These are phyloP conservation scores for Penstemon eatonii DNA, from an alignment of 257 asterid genomes.

Conservation along the genomic window DNA sequence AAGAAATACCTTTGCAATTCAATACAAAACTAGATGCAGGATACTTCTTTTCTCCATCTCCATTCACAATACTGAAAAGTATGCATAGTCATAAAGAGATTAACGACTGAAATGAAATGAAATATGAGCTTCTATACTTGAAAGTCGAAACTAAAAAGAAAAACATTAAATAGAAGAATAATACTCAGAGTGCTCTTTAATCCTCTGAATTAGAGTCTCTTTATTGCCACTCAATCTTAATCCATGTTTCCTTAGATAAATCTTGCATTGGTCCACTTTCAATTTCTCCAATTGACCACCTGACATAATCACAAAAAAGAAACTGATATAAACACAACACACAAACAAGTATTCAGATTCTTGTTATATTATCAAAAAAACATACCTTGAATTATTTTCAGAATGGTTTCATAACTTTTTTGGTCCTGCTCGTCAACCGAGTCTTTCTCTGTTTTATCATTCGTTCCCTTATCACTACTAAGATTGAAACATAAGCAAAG, in stretches of 20 bases:
- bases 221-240: constrained; percentile 84
- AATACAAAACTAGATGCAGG: constrained; percentile 73
- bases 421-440: constrained; percentile 49
- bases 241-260: constrained; percentile 75
- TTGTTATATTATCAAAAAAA: not conserved
- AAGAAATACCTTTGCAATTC: constrained; percentile 72
- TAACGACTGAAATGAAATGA: not conserved
- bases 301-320: constrained; percentile 29
- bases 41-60: constrained; percentile 76
- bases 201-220: constrained; percentile 58
- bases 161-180: constrained; percentile 11
- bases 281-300: constrained; percentile 58
- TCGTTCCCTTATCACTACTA: constrained; percentile 33
- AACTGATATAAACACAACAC: constrained; percentile 4
- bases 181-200: constrained; percentile 79
- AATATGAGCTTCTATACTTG: not conserved
- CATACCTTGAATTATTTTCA: constrained; percentile 55
- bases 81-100: not conserved
- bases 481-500: constrained; percentile 6
- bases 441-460: constrained; percentile 33
- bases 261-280: constrained; percentile 81
- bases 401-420: constrained; percentile 46
- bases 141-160: constrained; percentile 2
- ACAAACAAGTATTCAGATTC: not conserved
- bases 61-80: constrained; percentile 56